Base-by-base conservation (phyloP, 495 filamentous ascomycete species). In the Penicillium canescens region DNA sequence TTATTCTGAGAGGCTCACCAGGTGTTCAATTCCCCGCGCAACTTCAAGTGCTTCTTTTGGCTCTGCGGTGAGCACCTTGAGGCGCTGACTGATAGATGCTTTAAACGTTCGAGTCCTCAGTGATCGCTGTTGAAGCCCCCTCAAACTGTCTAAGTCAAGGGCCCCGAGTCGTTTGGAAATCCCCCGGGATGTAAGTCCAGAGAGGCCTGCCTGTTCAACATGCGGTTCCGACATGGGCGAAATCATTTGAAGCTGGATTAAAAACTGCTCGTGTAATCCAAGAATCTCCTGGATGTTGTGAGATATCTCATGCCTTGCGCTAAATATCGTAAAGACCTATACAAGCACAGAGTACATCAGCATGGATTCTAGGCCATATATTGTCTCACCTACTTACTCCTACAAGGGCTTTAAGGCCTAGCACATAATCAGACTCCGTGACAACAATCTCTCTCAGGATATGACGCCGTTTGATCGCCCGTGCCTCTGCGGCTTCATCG, bases 401-500 rank as follows among this genome's bases (percentile, higher is more conserved):
- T 60, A 87, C 83, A 51, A 98, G 75, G 45, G 92, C 88, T 60
- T 89, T 90, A 46, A 98, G 68, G 55, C 96, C 93, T 14, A 82
- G 83, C 50, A 97, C 82, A 71, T 98, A 98, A 58, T 89, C 86
- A 62, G 92, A 87, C 69, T 98, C 94, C 0, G 91, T 93, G 39
- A 69, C 79, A 46, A 96, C 79, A 16, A 98, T 72, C 67, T 98
- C 94, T 57, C 90, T 88, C 37, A 98, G 65, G 16, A 92, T 84
- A 50, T 83, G 82, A 9, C 89, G 85, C 46, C 94, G 81, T 59
- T 91, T 87, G 37, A 87, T 61, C 11, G 91, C 79, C 20, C 94
- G 79, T 46, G 82, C 80, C 39, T 81, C 81, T 21, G 87, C 86
- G n/a, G 76, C 86, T 50, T 87, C 81, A 59, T 96, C 91, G 28